A percentile compares a stretch with the other conserved stretches of the same genome.
phyloP scores from a whole-genome alignment of 2,329 filamentous ascomycete species.

The Fusarium nurragi region DNA sequence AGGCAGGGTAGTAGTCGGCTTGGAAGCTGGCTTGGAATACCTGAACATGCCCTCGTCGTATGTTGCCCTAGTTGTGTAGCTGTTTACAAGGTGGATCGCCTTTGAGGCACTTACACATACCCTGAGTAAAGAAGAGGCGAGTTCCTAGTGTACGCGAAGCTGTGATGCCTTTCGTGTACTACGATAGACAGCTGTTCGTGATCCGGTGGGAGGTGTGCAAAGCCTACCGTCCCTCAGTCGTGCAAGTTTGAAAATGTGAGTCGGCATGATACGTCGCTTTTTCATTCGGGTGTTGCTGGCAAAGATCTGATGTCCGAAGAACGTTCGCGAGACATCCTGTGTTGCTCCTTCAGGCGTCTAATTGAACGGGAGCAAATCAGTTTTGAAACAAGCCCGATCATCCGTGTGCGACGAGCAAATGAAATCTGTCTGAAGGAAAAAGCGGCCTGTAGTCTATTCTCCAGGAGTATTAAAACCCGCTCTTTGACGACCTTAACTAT shows the following conservation, averaged over 20 bases:
- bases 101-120: background rate
- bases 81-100: background rate
- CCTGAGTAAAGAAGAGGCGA: slow-evolving; percentile 5
- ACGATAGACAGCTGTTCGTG: slow-evolving; percentile 5
- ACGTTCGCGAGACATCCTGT: background rate
- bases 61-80: background rate
- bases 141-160: slow-evolving; percentile 1
- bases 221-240: background rate
- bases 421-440: rapidly evolving
- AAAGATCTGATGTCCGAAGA: background rate
- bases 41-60: background rate
- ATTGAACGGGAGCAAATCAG: too few relatives aligned
- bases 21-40: background rate
- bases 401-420: background rate
- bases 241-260: background rate
- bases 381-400: background rate
- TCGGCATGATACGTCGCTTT: background rate
- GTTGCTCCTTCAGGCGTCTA: too few relatives aligned
- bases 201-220: background rate
- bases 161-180: background rate
- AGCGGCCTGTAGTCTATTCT: background rate
- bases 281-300: background rate
- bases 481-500: background rate
- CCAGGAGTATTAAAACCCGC: background rate
- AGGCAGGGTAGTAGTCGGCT: background rate